Evolutionary conservation across 495 filamentous ascomycete genomes (phyloP), one percentile per base, ranked within the genome.

Genomic region (Pyronema omphalodes): DNA sequence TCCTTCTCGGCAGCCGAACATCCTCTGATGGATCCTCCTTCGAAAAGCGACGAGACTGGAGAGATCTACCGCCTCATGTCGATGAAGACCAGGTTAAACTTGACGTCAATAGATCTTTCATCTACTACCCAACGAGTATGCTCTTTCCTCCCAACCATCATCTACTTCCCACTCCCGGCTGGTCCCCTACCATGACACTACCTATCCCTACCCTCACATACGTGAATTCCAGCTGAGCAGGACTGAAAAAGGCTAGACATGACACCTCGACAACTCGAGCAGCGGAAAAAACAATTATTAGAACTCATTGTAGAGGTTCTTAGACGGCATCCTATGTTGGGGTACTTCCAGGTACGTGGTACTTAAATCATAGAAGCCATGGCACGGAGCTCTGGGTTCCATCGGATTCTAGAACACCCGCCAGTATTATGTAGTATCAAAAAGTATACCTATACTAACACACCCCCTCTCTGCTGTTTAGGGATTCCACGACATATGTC

Each of bases 401-500:
- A 29, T 29, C 23, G 23, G 23, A 29, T 29, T 5, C 23, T 5
- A 29, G 23, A 5, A 29, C 23, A 29, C 23, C 5, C 23, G 23
- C 23, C 39, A 6, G 39, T 29, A 29, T 1, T 29, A 29, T 18
- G 8, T 48, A 15, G 3, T 19, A 48, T 2, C 44, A 48, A 15
- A 15, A 43, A 43, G 1, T 43, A 29, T 29, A 5, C 5, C 23
- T 43, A 17, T 1, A 43, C 39, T 17, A 43, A 43, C 39, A 43
- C 12, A n/a, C 11, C 39, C 15, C 3, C 11, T 6, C 39, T 6
- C 12, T 43, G 23, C 23, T 5, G 2, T 37, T 3, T 14, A 64
- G 72, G 91, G 91, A 57, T 98, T 93, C 68, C 91, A 98, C 65
- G 91, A 98, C 68, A 95, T 98, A 62, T 89, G 84, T 57, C 93